These are phyloP conservation scores for Fraxinus albicans DNA, from an alignment of 305 asterid genomes.

Conservation along the genomic window DNA sequence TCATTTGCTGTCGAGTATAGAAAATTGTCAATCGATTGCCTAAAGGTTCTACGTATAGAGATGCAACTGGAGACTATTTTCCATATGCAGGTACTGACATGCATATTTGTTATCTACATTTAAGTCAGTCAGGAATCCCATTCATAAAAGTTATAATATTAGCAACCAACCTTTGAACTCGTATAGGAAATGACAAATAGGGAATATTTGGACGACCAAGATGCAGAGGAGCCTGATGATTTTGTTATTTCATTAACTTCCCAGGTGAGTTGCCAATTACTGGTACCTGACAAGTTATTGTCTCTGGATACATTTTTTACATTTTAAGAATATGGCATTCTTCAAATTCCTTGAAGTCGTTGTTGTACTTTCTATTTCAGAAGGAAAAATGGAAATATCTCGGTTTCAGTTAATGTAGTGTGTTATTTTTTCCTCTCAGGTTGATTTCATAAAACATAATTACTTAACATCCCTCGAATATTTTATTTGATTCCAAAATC, in stretches of 20 bases:
- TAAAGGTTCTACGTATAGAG: conserved; percentile 93
- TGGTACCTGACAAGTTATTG: background rate
- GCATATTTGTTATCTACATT: conserved; percentile 16
- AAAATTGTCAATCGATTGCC: conserved; percentile 92
- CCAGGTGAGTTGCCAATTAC: conserved; percentile 55
- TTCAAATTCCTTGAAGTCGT: background rate
- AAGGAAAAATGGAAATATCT: background rate
- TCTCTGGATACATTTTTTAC: background rate
- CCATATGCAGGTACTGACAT: conserved; percentile 78
- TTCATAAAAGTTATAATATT: conserved; percentile 24
- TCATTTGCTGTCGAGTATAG: conserved; percentile 95
- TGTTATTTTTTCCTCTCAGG: conserved; percentile 1
- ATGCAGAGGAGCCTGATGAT: conserved; percentile 99
- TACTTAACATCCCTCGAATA: conserved; percentile 17
- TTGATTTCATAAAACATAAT: background rate
- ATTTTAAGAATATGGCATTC: background rate
- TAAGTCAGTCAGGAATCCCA: conserved; percentile 5
- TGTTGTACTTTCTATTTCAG: background rate
- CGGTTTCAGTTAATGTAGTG: background rate
- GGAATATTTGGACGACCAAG: conserved; percentile 96
- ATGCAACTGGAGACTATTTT: conserved; percentile 96
- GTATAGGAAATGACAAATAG: conserved; percentile 82
- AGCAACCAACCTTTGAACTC: conserved; percentile 32
- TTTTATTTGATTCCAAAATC: background rate
- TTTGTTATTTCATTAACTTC: conserved; percentile 86